Evolutionary conservation across 495 filamentous ascomycete species (phyloP).

Genomic region (Penicillium verhagenii): DNA sequence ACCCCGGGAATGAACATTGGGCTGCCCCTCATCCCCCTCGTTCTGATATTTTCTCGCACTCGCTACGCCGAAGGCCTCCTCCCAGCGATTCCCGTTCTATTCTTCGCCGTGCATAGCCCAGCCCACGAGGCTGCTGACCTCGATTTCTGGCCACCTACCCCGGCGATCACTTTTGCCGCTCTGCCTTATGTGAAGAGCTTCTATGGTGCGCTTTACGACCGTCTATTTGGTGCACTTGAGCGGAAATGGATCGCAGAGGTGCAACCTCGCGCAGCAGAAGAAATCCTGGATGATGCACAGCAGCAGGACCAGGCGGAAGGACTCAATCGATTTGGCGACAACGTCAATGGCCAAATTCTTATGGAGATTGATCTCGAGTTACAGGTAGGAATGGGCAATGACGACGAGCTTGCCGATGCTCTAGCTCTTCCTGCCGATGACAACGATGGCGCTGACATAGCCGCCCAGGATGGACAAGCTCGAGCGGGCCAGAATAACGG

Average conservation of each 20-base stretch:
- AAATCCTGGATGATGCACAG: constrained; percentile 45
- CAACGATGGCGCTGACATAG: constrained; percentile 21
- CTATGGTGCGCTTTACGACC: constrained; percentile 67
- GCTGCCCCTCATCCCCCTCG: constrained; percentile 60
- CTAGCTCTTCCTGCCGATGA: constrained; percentile 18
- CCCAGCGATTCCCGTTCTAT: constrained; percentile 61
- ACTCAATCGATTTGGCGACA: constrained; percentile 37
- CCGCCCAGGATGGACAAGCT: constrained; percentile 25
- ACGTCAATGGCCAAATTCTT: constrained; percentile 38
- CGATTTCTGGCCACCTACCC: constrained; percentile 70
- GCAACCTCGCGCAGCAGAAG: constrained; percentile 57
- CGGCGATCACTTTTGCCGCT: constrained; percentile 64
- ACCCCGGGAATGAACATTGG: constrained; percentile 49
- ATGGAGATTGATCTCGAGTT: constrained; percentile 48
- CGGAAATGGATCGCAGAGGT: constrained; percentile 64
- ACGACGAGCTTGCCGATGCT: constrained; percentile 24
- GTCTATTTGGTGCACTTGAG: constrained; percentile 60
- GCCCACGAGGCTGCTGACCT: constrained; percentile 42
- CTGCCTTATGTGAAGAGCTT: constrained; percentile 66
- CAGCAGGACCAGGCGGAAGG: constrained; percentile 46
- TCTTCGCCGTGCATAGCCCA: constrained; percentile 53
- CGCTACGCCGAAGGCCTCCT: constrained; percentile 57
- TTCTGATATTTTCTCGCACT: constrained; percentile 60
- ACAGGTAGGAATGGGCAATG: constrained; percentile 42
- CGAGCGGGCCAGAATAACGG: constrained; percentile 29